Conservation (phyloP, 2,329 filamentous ascomycete species). For the Talaromyces sp. region DNA sequence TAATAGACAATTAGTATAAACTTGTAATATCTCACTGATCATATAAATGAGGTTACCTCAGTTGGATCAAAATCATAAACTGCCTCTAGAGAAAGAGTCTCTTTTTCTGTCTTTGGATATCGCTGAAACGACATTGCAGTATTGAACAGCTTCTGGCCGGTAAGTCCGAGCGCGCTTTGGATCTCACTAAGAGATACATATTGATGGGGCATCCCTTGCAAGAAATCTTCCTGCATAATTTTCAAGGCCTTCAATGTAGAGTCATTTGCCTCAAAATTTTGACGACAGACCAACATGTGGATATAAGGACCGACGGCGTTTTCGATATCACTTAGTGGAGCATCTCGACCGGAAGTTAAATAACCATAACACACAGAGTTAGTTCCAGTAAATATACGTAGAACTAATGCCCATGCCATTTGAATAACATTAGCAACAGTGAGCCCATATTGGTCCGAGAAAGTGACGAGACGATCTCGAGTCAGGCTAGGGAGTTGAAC, state of each 20-base stretch:
- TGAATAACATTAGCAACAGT: conserved; percentile 30
- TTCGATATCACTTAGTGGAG: conserved; percentile 28
- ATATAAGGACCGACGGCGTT: conserved; percentile 33
- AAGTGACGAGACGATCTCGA: background rate
- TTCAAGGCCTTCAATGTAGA: background rate
- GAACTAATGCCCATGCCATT: conserved; percentile 36
- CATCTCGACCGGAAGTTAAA: conserved; percentile 36
- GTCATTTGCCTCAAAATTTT: background rate
- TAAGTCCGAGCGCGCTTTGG: background rate
- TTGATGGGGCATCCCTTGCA: background rate
- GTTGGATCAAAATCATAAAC: background rate
- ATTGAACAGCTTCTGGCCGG: background rate
- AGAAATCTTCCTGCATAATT: background rate
- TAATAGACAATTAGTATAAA: background rate
- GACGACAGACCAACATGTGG: conserved; percentile 15
- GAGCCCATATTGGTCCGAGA: conserved; percentile 14
- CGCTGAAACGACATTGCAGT: background rate
- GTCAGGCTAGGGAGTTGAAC: background rate
- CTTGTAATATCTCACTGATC: background rate
- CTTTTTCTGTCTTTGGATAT: background rate
- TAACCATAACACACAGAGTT: conserved; percentile 38
- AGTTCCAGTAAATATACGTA: conserved; percentile 30
- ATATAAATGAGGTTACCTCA: background rate
- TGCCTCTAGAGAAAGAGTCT: background rate
- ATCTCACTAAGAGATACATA: background rate